These are phyloP conservation scores for Trametes meyenii DNA, from an alignment of 768 basidiomycete genomes.

Conservation along the genomic window DNA sequence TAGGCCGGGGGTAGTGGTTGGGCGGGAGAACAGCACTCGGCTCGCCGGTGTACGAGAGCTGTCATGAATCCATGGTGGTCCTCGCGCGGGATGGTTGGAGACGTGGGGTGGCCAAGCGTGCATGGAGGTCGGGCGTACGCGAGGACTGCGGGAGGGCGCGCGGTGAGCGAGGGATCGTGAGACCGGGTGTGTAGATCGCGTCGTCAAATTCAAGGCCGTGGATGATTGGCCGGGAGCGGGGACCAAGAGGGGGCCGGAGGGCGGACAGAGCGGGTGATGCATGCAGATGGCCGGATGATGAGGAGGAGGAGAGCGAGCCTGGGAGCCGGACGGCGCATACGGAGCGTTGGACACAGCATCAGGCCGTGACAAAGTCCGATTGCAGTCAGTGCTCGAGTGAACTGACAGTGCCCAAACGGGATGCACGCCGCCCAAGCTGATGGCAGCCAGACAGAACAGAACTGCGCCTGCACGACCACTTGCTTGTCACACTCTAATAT, in stretches of 20 bases:
- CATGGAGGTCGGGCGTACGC: background rate
- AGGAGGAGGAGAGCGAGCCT: slow-evolving; percentile 2
- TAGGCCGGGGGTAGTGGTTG: background rate
- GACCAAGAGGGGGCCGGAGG: background rate
- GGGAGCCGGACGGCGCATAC: too few relatives aligned
- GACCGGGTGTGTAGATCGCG: slow-evolving; percentile 16
- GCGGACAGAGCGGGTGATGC: slow-evolving; percentile 5
- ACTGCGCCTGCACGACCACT: slow-evolving; percentile 4
- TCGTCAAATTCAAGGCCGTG: slow-evolving; percentile 18
- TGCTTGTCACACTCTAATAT: slow-evolving; percentile 13
- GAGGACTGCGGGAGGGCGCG: background rate
- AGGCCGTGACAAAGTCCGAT: slow-evolving; percentile 11
- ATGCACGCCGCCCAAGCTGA: slow-evolving; percentile 21
- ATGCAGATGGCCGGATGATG: slow-evolving; percentile 9
- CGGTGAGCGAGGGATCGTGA: slow-evolving; percentile 13
- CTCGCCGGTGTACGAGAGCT: slow-evolving; percentile 1
- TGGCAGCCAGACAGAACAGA: slow-evolving; percentile 13
- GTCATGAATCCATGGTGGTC: background rate
- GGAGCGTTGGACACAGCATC: slow-evolving; percentile 15
- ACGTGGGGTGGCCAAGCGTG: background rate
- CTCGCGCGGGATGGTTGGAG: background rate
- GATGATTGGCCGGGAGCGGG: slow-evolving; percentile 7
- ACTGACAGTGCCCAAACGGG: too few relatives aligned
- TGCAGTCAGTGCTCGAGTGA: background rate
- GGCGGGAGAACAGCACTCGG: slow-evolving; percentile 2